Evolutionary conservation across 2,329 filamentous ascomycete genomes (phyloP), one percentile per base, ranked within the genome.

Genomic region (Bipolaris gigantea): DNA sequence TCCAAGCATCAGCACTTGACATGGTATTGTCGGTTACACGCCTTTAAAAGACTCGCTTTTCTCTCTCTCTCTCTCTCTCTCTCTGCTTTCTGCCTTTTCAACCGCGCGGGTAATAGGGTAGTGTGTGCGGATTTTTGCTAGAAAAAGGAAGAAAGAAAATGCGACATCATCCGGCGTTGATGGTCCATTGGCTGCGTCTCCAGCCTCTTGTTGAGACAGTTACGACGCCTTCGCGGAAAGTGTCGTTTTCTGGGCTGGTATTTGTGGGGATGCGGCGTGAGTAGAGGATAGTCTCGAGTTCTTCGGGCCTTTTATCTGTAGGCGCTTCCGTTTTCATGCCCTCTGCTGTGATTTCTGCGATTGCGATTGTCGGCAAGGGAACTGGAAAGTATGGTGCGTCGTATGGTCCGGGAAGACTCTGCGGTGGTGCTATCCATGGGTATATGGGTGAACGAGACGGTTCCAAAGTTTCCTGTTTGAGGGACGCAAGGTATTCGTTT

Each of bases 111-210:
- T 51, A 27, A 16, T 32, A 13, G 43, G 47, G 50, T 21, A 5
- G 35, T 43, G 35, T 43, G 13, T 30, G 27, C 27, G 10, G 27
- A 30, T 11, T 30, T 4, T 30, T 30, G 27, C 10, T 2, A 10
- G 27, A 13, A 11, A 13, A 30, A 13, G 13, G 27, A 30, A 30
- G 27, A 30, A 30, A 11, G 13, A 13, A 11, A 13, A 13, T 9
- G 10, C 25, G 27, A 30, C 27, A 13, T 73, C 70, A 72, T 23
- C 62, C 62, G 42, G 66, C 64, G 23, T 60, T 51, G 5, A 73
- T 65, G 3, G 65, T 69, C 72, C 72, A 74, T 48, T 72, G 65
- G 25, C 70, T 72, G 16, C 71, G 66, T 41, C 69, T 61, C 71
- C 71, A 73, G 42, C 70, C 69, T 45, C 66, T 62, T 23, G 55